Evolutionary conservation across 129 eudicot genomes (phyloP).

Genomic region (Kitagawia praeruptora): DNA sequence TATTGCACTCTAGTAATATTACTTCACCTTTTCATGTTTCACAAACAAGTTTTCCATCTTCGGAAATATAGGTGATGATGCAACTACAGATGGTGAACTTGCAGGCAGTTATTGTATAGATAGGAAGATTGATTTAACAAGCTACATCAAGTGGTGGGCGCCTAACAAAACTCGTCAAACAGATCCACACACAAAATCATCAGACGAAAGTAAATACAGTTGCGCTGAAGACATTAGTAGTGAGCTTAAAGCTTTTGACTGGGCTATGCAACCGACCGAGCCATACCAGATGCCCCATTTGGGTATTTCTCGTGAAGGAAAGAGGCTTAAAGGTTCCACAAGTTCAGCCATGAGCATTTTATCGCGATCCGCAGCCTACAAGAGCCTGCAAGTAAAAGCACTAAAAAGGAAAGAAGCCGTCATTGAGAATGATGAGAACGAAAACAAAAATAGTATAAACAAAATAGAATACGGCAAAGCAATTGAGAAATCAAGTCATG

Average conservation of each 20-base stretch:
- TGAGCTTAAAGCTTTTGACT: slow-evolving; percentile 56
- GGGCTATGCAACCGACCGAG: slow-evolving; percentile 55
- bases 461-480: slow-evolving; percentile 64
- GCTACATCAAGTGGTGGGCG: slow-evolving; percentile 92
- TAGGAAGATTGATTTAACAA: slow-evolving; percentile 82
- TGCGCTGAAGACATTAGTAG: slow-evolving; percentile 54
- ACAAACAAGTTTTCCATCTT: slow-evolving; percentile 8
- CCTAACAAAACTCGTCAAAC: slow-evolving; percentile 47
- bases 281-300: slow-evolving; percentile 87
- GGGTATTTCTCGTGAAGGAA: slow-evolving; percentile 42
- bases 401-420: slow-evolving; percentile 46
- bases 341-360: slow-evolving; percentile 83
- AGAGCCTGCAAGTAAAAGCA: slow-evolving; percentile 69
- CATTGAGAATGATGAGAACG: slow-evolving; percentile 66
- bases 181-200: slow-evolving; percentile 46
- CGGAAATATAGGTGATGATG: slow-evolving; percentile 57
- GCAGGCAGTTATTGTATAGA: slow-evolving; percentile 53
- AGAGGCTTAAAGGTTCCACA: slow-evolving; percentile 42
- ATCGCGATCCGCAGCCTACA: slow-evolving; percentile 77
- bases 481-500: slow-evolving; percentile 46
- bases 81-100: slow-evolving; percentile 53
- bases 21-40: not conserved
- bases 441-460: slow-evolving; percentile 55
- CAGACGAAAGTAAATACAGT: slow-evolving; percentile 43
- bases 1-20: not conserved